Percentiles rank a stretch among this genome's conserved stretches.
phyloP scores from a whole-genome alignment of 2,329 filamentous ascomycete species.

The Elsinoe perseae region DNA sequence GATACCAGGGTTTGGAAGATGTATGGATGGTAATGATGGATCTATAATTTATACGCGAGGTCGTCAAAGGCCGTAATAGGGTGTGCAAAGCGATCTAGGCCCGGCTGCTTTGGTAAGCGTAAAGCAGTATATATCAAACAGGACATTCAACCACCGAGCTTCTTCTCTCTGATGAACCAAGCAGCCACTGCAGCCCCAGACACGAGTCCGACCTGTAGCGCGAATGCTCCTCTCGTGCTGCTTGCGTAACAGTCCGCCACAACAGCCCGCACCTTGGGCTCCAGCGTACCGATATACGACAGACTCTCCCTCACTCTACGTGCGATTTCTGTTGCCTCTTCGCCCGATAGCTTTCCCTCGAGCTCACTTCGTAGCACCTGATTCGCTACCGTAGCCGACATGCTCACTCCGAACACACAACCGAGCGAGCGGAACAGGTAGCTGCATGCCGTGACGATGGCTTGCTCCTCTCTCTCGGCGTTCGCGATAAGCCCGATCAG shows the following conservation, averaged over 20 bases:
- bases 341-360: slow-evolving; percentile 45
- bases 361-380: slow-evolving; percentile 55
- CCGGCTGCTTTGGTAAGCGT: too few species aligned
- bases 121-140: too few species aligned
- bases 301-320: slow-evolving; percentile 62
- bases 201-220: slow-evolving; percentile 44
- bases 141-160: slow-evolving; percentile 17
- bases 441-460: slow-evolving; percentile 68
- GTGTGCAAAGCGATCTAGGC: neutral
- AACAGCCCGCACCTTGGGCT: slow-evolving; percentile 50
- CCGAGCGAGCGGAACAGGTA: slow-evolving; percentile 74
- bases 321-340: slow-evolving; percentile 58
- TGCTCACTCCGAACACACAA: slow-evolving; percentile 57
- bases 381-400: slow-evolving; percentile 64
- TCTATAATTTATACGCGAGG: neutral
- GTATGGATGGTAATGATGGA: neutral
- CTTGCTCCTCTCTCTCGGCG: slow-evolving; percentile 57
- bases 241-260: slow-evolving; percentile 61
- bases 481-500: slow-evolving; percentile 67
- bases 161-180: slow-evolving; percentile 41
- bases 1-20: neutral
- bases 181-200: slow-evolving; percentile 40
- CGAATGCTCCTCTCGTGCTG: slow-evolving; percentile 46
- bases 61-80: neutral
- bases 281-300: slow-evolving; percentile 58